Base-by-base conservation (phyloP, 2,329 filamentous ascomycete species). In the Nemania serpens region DNA sequence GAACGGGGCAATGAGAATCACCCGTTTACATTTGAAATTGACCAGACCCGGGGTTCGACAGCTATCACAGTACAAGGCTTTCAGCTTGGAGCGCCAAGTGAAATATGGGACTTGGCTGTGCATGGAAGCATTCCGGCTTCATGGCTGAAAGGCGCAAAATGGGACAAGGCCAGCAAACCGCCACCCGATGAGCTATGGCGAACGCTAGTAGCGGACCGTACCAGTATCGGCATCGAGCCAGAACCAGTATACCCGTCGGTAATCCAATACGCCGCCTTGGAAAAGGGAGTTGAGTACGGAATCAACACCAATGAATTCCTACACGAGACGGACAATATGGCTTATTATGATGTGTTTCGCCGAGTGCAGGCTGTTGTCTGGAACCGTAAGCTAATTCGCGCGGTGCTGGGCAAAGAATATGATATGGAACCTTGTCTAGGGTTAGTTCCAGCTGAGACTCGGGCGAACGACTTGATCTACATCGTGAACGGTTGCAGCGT, bases 101-200 rank as follows among this genome's bases (percentile, higher is more conserved):
- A 36, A 34, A 42, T 52, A 18, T 41, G 37, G 18, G 37, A 41
- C 6, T 3, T 29, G 36, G 34, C 49, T 18, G 25, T 42, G 18
- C 22, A 36, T 17, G 50, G 59, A 13, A 55, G 15, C 15, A 59
- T 62, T 37, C 55, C 59, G 13, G 10, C 12, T 11, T 58, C 59
- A n/a, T 59, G 55, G 59, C 18, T 55, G 13, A 47, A 45, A 2
- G 42, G 39, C 36, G 48, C n/a, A 20, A 51, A 29, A 7, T 62
- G 59, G 59, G 25, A 41, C 1, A 20, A 43, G 13, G 20, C 11
- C 9, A 25, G 1, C 2, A n/a, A 52, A 29, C 25, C 37, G 3
- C 55, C 55, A n/a, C 46, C 55, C 3, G 55, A 62, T 3, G 55
- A 59, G 13, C 22, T 62, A 13, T 62, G 59, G 59, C 49, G 55